A percentile compares a stretch with the other conserved stretches of the same genome.
Conservation (phyloP, 1,139 yeast genomes). For the Pichia sp. region DNA sequence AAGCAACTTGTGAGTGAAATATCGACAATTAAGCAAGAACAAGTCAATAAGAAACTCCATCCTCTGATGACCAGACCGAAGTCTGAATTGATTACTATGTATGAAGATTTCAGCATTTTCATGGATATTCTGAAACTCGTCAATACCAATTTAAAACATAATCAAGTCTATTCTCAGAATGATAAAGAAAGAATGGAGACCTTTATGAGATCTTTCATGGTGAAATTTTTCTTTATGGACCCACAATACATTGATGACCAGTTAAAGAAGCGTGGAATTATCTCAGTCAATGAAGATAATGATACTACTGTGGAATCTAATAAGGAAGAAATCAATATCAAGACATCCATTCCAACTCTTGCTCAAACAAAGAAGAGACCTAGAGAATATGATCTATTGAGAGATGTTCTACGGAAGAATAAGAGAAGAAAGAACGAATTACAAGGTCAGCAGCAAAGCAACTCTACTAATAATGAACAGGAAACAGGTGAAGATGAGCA, state of each 20-base stretch:
- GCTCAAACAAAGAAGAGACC: slow-evolving; percentile 32
- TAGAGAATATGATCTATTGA: slow-evolving; percentile 61
- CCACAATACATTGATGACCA: slow-evolving; percentile 34
- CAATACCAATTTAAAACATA: slow-evolving; percentile 62
- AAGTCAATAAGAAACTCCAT: slow-evolving; percentile 68
- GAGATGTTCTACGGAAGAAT: slow-evolving; percentile 67
- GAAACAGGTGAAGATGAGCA: slow-evolving; percentile 29
- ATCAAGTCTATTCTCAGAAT: slow-evolving; percentile 69
- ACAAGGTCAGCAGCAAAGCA: slow-evolving; percentile 2
- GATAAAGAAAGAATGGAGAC: slow-evolving; percentile 77
- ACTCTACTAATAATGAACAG: neutral
- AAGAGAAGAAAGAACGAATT: slow-evolving; percentile 40
- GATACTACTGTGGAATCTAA: slow-evolving; percentile 17
- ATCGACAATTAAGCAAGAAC: slow-evolving; percentile 88
- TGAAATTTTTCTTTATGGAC: slow-evolving; percentile 60
- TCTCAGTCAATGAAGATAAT: slow-evolving; percentile 9
- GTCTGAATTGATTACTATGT: slow-evolving; percentile 67
- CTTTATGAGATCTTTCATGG: slow-evolving; percentile 63
- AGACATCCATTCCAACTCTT: slow-evolving; percentile 21
- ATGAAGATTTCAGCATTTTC: slow-evolving; percentile 64
- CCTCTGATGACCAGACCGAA: slow-evolving; percentile 85
- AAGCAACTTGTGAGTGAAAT: slow-evolving; percentile 89
- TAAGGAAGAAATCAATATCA: slow-evolving; percentile 15
- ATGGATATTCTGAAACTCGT: slow-evolving; percentile 70
- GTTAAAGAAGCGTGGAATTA: slow-evolving; percentile 29